Evolutionary conservation across 306 rosid species (phyloP), one percentile per base, ranked within the genome.

Genomic region (Hippophae rhamnoides): DNA sequence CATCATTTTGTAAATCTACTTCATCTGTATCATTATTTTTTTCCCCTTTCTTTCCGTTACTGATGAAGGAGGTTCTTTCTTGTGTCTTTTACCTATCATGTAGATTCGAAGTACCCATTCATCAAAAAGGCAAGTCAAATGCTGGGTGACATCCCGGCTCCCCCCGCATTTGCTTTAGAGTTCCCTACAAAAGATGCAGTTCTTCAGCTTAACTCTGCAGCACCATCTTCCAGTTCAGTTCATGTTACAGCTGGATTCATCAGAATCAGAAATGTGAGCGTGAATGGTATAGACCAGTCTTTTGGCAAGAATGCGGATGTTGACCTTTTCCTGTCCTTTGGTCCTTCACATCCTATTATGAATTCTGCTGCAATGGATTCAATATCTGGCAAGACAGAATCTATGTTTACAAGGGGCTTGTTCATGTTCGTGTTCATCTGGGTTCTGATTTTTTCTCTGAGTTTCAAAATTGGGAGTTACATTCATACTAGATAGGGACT

Each of bases 121-220:
- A 52, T 74, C 52, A 78, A 85, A 70, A 68, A 58, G 9, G 86
- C 89, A 43, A 74, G 75, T 66, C 68, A 74, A 25, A 68, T 77
- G 76, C 58, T 92, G 75, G 88, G 84, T 51, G 62, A 69, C 73
- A 76, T 92, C 18, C 96, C 96, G 43, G 82, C 96, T 49, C 78
- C 90, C 42, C 97, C 95, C 7, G 99, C 96, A 58, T 84, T 76
- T 67, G 89, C 95, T 57, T 60, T 86, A 13, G 92, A 87, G 76
- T 73, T 79, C 56, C 85, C 98, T 23, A 5, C 93, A 14, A 83
- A 87, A 68, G 84, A 74, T 10, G 71, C 79, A 53, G 82, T 78
- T 48, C 77, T 63, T 41, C 65, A 68, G 70, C 67, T 83, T 40
- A 73, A 76, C 50, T 64, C 86, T 51, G 80, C 61, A 5, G 81